Base-by-base conservation (phyloP, 1,284 basidiomycete species). In the Inonotus obliquus region DNA sequence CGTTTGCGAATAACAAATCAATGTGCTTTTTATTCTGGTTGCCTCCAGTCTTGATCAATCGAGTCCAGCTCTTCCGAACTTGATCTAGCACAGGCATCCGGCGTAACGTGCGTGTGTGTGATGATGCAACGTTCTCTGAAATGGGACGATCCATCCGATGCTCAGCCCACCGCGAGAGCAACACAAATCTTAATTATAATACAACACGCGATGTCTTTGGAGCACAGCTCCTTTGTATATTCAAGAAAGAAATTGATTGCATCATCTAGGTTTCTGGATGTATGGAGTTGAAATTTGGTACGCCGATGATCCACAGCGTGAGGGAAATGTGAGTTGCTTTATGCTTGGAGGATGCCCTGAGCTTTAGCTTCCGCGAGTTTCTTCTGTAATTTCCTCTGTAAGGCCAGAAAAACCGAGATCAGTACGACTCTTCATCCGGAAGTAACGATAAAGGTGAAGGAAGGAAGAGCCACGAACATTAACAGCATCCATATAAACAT, bases 401-500 rank as follows among this genome's bases (percentile, higher is more conserved):
- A 19, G 10, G 45, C 5, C n/a, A 27, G 27, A 52, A 27, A 6
- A 52, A 3, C n/a, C 7, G 9, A 27, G n/a, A 17, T 29, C 23
- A 14, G n/a, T 13, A 23, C 11, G 49, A 39, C 57, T 60, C 59
- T 9, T 61, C 13, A 7, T 23, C 9, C 54, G 45, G 41, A 29
- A 14, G 1, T 14, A 9, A 21, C 7, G 45, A 21, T 32, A 32
- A 32, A n/a, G n/a, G 32, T 9, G 9, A 32, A 32, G 53, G 21
- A 19, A 21, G 10, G 55, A 62, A 54, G 14, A 14, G 52, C 14
- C 27, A 76, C 83, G 74, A 67, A 90, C 88, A 68, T 90, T 89
- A 53, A 96, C 93, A 61, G 88, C 84, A 75, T 96, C 92, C 86
- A 96, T 89, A 75, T 95, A 97, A 59, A 84, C 91, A 72, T 91